Base-by-base conservation (phyloP, 2,329 filamentous ascomycete genomes). In the Elsinoe batatas region DNA sequence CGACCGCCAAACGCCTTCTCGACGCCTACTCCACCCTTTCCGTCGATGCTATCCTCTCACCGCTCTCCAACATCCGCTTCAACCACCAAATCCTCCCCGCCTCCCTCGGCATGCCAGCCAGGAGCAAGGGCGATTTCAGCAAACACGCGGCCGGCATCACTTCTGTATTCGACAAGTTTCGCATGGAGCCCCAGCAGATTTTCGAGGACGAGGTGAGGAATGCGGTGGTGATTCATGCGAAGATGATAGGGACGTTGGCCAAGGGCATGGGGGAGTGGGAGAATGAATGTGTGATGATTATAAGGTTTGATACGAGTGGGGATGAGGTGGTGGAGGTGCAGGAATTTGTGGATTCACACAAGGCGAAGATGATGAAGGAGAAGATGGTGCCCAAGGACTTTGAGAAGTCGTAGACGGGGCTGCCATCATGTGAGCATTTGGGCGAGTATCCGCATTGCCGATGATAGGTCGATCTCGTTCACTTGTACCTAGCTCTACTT, bases 341-440 rank as follows among this genome's bases (percentile, higher is more conserved):
- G 47, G 65, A 76, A 65, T 75, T 75, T 62, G 70, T 75, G 53
- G 68, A 76, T 57, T 73, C 70, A 43, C 63, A 58, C 20, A 69
- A 66, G 58, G 66, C 66, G 46, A 63, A 63, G 55, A 63, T 67
- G 62, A 61, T 69, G 59, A 63, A 64, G 59, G 60, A 62, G 62
- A 71, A 72, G 62, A 66, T 74, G 57, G 59, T 64, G 42, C 68
- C 71, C 58, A 69, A 65, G 46, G 65, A 58, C 15, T 59, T 59
- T 44, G 56, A 44, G 7, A 26, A 51, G 47, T 37, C 32, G 5
- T 36, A n/a, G 13, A 13, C 8, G 18, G 5, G 3, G 7, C 6
- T 15, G 18, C 8, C 3, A 2, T 26, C 2, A 11, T 40, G n/a
- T 40, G 5, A 40, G 17, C 37, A 1, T 5, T 3, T 5, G 22